Conservation (phyloP, 345 rosid genomes). For the Gynandropsis gynandra region DNA sequence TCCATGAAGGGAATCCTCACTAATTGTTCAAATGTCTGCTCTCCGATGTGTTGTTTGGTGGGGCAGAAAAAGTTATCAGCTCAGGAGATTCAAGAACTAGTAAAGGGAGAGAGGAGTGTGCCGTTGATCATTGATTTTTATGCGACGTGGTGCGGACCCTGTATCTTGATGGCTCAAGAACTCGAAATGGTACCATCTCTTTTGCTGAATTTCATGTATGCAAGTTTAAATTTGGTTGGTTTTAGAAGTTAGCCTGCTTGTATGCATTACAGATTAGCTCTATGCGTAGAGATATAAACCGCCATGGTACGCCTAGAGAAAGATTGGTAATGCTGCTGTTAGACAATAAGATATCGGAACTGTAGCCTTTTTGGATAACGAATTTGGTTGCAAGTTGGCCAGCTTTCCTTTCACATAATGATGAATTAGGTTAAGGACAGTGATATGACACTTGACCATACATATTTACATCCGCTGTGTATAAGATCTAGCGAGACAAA, state of each 20-base stretch:
- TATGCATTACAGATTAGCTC: neutral
- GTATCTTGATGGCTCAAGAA: constrained; percentile 88
- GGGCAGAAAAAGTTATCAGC: constrained; percentile 67
- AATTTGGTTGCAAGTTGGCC: too few relatives aligned
- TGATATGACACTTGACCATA: too few relatives aligned
- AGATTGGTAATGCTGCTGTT: too few relatives aligned
- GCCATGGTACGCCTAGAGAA: too few relatives aligned
- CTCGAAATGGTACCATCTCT: constrained; percentile 64
- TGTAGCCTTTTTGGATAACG: too few relatives aligned
- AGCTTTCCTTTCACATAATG: too few relatives aligned
- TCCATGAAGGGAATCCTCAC: constrained; percentile 2
- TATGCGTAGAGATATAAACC: too few relatives aligned
- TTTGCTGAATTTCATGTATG: neutral
- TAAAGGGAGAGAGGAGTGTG: constrained; percentile 68
- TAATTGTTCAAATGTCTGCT: neutral
- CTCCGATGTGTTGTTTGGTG: neutral
- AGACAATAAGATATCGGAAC: too few relatives aligned
- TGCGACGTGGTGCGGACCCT: constrained; percentile 98
- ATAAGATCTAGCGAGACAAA: too few relatives aligned
- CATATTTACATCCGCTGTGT: too few relatives aligned
- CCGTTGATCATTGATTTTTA: constrained; percentile 84
- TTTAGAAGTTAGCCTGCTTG: constrained; percentile 1
- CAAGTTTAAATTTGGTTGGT: constrained; percentile 6
- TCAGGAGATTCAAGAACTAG: constrained; percentile 70
- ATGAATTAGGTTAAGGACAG: too few relatives aligned